Base-by-base conservation (phyloP, 177 flowering plant genomes). In the Vitis hybrid region DNA sequence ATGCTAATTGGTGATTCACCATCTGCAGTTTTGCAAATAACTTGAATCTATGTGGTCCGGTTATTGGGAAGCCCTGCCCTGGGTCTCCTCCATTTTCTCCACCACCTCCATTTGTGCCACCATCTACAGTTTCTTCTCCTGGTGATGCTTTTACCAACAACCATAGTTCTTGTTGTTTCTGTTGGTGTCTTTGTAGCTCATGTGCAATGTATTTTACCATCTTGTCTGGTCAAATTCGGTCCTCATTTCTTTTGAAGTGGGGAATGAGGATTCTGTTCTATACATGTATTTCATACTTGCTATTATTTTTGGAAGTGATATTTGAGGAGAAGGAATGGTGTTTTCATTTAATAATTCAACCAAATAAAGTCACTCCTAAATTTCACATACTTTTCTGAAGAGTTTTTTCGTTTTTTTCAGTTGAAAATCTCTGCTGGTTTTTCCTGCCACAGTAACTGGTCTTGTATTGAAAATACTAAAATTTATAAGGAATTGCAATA, bases 71-170 rank as follows among this genome's bases (percentile, higher is more conserved):
- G 8, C 79, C 82, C 12, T 76, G 82, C 70, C 80, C 86, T 52
- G 82, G 83, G 60, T 79, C 86, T 59, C 83, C 83, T 56, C 83
- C 85, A 50, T 78, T 79, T 64, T 80, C 85, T 70, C 82, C 82
- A 30, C 82, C 83, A 1, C 81, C 83, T 71, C 80, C 83, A 23
- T 77, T 77, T 72, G 69, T 77, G 13, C 75, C 81, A 4, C 74
- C 81, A 23, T 49, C 77, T 8, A 56, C 82, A 66, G 64, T 71
- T 67, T 21, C 70, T 66, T 48, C 70, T 5, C 73, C 72, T 66
- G 71, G 79, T 76, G 54, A 65, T 21, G 30, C 40, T 54, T 18
- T 3, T 7, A 15, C 14, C 32, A 4, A 40, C 17, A 0, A 13
- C 5, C 32, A 6, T 32, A 10, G n/a, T 5, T 23, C 3, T 23